Base-by-base conservation (phyloP, 1,284 basidiomycete species). In the Gymnopus androsaceus region DNA sequence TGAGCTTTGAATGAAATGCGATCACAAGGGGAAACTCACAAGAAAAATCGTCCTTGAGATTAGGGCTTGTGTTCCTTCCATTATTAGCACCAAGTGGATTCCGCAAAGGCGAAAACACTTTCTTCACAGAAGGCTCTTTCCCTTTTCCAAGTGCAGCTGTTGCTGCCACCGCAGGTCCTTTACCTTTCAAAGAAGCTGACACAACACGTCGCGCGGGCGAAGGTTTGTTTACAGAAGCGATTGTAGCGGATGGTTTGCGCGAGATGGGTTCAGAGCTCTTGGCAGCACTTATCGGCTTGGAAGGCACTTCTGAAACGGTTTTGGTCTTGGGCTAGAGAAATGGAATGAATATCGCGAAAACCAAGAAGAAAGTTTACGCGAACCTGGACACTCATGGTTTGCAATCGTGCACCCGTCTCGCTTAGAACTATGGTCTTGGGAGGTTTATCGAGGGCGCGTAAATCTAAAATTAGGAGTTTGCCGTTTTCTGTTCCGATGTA, bases 401-500 rank as follows among this genome's bases (percentile, higher is more conserved):
- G 71, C 17, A 90, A 71, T 11, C 75, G 68, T 54, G 69, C 71
- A 6, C 75, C 78, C 28, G 62, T 69, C 33, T 80, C 75, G 57
- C 80, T 81, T 6, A 89, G 67, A 6, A 66, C 62, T 44, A 87
- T 74, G 2, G 70, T 64, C 63, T 78, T 85, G 0, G 85, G 82
- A 19, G 77, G 75, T 59, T 83, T 83, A 59, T 90, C 86, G 37
- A 87, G 68, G 9, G 78, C 75, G 30, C 87, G 82, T 21, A 90
- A 69, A 60, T 88, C 84, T 21, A 87, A 68, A 25, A 85, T 64
- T 21, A 88, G 66, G 17, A 90, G 68, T 55, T 78, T 83, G 4
- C 88, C 88, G 38, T 74, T 74, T 57, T 79, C 78, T 3, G 87
- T 85, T 0, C 87, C 88, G 3, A 84, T 60, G 63, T 85, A 87